phyloP scores from a whole-genome alignment of 2,329 filamentous ascomycete genomes.

The Penicillium sp. region DNA sequence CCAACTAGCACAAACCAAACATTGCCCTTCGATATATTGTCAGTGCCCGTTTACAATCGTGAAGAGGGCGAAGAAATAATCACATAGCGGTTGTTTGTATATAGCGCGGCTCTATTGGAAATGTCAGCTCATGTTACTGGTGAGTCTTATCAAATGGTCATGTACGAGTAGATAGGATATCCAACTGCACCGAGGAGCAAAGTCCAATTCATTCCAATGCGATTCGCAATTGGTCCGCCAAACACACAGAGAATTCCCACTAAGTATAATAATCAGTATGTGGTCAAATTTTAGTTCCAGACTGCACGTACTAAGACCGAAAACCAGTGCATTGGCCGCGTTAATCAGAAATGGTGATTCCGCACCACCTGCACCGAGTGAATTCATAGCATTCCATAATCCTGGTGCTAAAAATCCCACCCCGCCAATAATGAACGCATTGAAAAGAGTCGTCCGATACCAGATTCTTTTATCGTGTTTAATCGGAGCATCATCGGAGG shows the following conservation, averaged over 20 bases:
- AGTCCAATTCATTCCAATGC: slow-evolving; percentile 50
- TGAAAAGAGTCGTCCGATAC: slow-evolving; percentile 55
- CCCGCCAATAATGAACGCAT: slow-evolving; percentile 54
- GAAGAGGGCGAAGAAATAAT: not conserved
- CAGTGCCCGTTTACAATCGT: not conserved
- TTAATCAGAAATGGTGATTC: slow-evolving; percentile 55
- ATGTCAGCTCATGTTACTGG: not conserved
- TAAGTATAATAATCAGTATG: slow-evolving; percentile 17
- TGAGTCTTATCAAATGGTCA: not conserved
- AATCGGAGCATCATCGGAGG: slow-evolving; percentile 5
- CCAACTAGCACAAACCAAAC: slow-evolving; percentile 54
- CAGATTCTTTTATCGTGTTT: slow-evolving; percentile 31
- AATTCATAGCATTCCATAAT: slow-evolving; percentile 59
- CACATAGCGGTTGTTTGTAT: slow-evolving; percentile 40
- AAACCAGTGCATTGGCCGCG: slow-evolving; percentile 54
- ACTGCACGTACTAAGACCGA: slow-evolving; percentile 38
- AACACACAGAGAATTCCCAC: slow-evolving; percentile 48
- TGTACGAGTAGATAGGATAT: slow-evolving; percentile 48
- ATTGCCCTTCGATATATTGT: slow-evolving; percentile 38
- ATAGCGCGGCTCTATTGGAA: slow-evolving; percentile 42
- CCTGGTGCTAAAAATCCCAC: slow-evolving; percentile 50
- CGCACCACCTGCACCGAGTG: slow-evolving; percentile 53
- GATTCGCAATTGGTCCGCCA: slow-evolving; percentile 50
- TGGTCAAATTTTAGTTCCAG: not conserved
- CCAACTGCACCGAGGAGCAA: slow-evolving; percentile 46